Evolutionary conservation across 331 rosid genomes (phyloP).

Genomic region (Prunus yedoensis): DNA sequence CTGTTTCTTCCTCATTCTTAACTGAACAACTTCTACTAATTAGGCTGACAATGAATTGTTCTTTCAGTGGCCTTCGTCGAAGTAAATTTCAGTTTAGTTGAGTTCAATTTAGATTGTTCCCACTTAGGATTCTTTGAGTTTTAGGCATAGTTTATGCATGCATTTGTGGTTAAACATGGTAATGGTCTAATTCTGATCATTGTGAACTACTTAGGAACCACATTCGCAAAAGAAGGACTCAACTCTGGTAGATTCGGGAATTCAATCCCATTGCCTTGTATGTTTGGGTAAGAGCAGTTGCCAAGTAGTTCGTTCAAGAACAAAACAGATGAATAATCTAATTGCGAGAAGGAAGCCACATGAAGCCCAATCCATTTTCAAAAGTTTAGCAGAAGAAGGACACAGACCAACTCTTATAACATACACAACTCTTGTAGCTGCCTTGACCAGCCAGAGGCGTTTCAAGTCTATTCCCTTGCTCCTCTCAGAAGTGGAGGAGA

Average conservation of each 20-base stretch:
- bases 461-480: constrained; percentile 70
- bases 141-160: not conserved
- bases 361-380: constrained; percentile 72
- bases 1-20: constrained; percentile 3
- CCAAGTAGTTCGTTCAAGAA: constrained; percentile 73
- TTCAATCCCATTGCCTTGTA: constrained; percentile 54
- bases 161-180: not conserved
- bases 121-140: not conserved
- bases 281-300: constrained; percentile 68
- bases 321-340: constrained; percentile 74
- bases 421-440: constrained; percentile 79
- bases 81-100: not conserved
- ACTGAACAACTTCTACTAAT: not conserved
- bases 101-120: not conserved
- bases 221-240: constrained; percentile 39
- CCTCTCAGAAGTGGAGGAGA: constrained; percentile 68
- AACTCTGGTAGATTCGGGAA: constrained; percentile 36
- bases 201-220: constrained; percentile 43
- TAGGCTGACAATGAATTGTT: not conserved
- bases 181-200: not conserved
- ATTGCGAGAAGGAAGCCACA: constrained; percentile 71
- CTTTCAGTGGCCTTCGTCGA: not conserved
- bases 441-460: constrained; percentile 77
- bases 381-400: constrained; percentile 67
- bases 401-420: constrained; percentile 84